Percentiles rank a stretch among this genome's conserved stretches.
These are phyloP conservation scores for Bidens hawaiensis DNA, from an alignment of 140 eudicot genomes.

Conservation along the genomic window DNA sequence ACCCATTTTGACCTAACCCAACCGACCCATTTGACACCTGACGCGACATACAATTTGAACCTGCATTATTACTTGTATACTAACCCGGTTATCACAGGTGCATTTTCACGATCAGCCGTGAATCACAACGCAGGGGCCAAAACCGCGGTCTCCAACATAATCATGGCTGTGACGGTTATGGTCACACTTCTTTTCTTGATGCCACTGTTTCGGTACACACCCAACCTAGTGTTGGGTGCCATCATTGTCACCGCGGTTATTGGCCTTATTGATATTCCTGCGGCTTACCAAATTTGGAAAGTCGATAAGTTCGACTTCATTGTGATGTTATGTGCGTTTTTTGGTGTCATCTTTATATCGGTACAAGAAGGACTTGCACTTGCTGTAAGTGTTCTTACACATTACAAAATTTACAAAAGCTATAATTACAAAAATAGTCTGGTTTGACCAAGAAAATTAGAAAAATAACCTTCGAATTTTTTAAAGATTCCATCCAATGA, in stretches of 20 bases:
- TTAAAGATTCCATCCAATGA: too few species aligned
- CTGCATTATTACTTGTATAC: not conserved
- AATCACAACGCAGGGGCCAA: conserved; percentile 91
- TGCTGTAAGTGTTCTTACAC: conserved; percentile 53
- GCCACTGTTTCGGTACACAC: conserved; percentile 97
- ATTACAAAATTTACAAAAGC: not conserved
- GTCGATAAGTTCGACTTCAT: conserved; percentile 80
- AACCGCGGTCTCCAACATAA: too few species aligned
- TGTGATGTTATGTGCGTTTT: conserved; percentile 71
- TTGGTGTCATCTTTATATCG: conserved; percentile 81
- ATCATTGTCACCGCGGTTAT: conserved; percentile 85
- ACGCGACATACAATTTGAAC: too few species aligned
- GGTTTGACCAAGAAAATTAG: too few species aligned
- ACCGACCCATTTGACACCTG: too few species aligned
- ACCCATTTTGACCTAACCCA: too few species aligned
- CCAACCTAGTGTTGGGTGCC: conserved; percentile 76
- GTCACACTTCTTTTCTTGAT: conserved; percentile 88
- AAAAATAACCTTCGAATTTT: too few species aligned
- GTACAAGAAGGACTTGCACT: conserved; percentile 78
- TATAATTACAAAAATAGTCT: too few species aligned
- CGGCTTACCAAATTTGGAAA: conserved; percentile 79
- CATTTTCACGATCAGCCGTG: conserved; percentile 95
- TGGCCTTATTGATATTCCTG: conserved; percentile 76
- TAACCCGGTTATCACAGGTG: too few species aligned
- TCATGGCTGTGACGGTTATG: conserved; percentile 88